phyloP scores from a whole-genome alignment of 768 basidiomycete species.

The Mycena epipterygia region DNA sequence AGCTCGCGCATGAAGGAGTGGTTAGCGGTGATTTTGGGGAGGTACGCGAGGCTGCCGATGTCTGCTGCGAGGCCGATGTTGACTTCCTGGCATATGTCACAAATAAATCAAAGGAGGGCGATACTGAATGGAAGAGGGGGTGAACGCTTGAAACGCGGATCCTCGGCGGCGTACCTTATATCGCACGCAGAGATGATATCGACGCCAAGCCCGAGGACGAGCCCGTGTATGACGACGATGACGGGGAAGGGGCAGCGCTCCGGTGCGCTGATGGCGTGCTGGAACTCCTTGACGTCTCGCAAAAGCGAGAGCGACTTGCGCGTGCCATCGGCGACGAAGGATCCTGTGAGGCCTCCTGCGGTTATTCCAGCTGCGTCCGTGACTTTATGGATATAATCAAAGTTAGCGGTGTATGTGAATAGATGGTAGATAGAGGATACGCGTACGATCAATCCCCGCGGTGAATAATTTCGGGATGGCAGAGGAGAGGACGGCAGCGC shows the following conservation, averaged over 20 bases:
- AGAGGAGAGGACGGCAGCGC: slow-evolving; percentile 70
- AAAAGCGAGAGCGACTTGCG: slow-evolving; percentile 53
- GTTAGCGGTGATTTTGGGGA: slow-evolving; percentile 85
- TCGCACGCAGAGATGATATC: slow-evolving; percentile 73
- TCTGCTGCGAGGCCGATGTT: slow-evolving; percentile 91
- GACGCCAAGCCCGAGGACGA: slow-evolving; percentile 68
- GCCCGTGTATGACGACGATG: slow-evolving; percentile 72
- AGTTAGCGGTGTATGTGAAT: neutral
- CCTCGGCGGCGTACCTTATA: slow-evolving; percentile 65
- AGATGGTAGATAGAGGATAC: too few species aligned
- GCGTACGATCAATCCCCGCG: slow-evolving; percentile 74
- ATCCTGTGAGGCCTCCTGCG: slow-evolving; percentile 7
- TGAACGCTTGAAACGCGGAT: slow-evolving; percentile 57
- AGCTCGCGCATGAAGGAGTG: slow-evolving; percentile 80
- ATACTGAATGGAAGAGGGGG: neutral
- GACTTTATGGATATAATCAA: slow-evolving; percentile 17
- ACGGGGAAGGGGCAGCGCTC: slow-evolving; percentile 70
- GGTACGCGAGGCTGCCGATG: slow-evolving; percentile 85
- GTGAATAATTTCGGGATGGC: slow-evolving; percentile 68
- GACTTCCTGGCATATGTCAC: slow-evolving; percentile 69
- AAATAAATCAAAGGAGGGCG: neutral
- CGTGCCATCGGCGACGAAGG: slow-evolving; percentile 49
- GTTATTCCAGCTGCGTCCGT: slow-evolving; percentile 28
- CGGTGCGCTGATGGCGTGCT: slow-evolving; percentile 67
- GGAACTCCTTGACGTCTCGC: slow-evolving; percentile 58